These are phyloP conservation scores for Platanus orientalis DNA, from an alignment of 164 flowering plant genomes.

Conservation along the genomic window DNA sequence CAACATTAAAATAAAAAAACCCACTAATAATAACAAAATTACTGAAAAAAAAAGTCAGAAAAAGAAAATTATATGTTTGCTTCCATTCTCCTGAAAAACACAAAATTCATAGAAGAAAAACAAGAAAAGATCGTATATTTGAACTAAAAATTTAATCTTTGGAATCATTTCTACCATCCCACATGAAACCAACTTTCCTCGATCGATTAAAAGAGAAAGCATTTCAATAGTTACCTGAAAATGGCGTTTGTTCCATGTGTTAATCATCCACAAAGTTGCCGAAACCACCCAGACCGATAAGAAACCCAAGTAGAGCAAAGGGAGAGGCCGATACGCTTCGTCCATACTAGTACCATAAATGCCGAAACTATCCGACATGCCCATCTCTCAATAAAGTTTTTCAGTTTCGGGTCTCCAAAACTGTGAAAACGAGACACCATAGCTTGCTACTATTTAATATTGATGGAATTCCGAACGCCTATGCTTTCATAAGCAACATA, in stretches of 20 bases:
- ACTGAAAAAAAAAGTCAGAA: background rate
- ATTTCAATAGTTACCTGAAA: conserved; percentile 48
- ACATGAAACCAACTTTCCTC: too few species aligned
- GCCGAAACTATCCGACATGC: conserved; percentile 16
- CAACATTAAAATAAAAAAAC: too few species aligned
- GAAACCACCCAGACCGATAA: conserved; percentile 58
- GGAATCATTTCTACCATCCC: too few species aligned
- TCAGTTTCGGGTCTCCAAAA: background rate
- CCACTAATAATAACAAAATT: too few species aligned
- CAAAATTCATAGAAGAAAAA: background rate
- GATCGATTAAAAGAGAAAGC: background rate
- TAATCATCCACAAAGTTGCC: conserved; percentile 65
- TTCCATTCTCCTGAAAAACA: background rate
- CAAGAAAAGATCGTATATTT: too few species aligned
- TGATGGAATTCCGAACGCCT: background rate
- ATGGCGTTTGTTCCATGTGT: conserved; percentile 69
- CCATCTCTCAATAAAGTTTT: conserved; percentile 18
- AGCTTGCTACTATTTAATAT: background rate
- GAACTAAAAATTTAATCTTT: background rate
- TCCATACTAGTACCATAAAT: conserved; percentile 26
- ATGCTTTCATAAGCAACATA: background rate
- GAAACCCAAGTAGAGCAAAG: conserved; percentile 65
- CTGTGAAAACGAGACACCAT: background rate
- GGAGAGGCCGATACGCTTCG: conserved; percentile 66
- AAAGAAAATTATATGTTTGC: background rate